phyloP scores from a whole-genome alignment of 2,329 filamentous ascomycete species.

The Nectriaceae sp. region DNA sequence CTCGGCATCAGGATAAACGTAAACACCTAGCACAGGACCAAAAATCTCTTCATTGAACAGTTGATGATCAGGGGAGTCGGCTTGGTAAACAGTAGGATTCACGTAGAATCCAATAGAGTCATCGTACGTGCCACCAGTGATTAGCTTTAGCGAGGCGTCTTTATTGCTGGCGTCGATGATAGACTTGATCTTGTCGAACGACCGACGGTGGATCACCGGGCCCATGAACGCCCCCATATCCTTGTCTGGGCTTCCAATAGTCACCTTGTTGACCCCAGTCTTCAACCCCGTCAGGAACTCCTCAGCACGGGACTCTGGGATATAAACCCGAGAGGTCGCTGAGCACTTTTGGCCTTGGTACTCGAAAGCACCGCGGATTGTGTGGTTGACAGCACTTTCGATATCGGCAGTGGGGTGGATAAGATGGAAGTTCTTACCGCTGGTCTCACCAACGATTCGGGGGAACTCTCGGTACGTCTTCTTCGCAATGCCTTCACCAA shows the following conservation, averaged over 20 bases:
- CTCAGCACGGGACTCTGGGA: conserved; percentile 74
- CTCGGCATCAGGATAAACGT: conserved; percentile 73
- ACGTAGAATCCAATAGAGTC: conserved; percentile 79
- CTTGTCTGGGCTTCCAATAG: conserved; percentile 67
- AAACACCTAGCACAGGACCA: conserved; percentile 71
- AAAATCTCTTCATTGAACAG: conserved; percentile 81
- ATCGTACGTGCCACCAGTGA: conserved; percentile 77
- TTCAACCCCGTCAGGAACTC: conserved; percentile 68
- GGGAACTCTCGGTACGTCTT: conserved; percentile 84
- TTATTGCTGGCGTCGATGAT: conserved; percentile 80
- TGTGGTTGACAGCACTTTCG: conserved; percentile 78
- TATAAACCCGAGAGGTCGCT: conserved; percentile 78
- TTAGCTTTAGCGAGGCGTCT: conserved; percentile 69
- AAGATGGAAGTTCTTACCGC: conserved; percentile 92
- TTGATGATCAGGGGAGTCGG: conserved; percentile 70
- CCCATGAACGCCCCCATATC: conserved; percentile 77
- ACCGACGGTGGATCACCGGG: conserved; percentile 79
- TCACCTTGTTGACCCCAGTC: conserved; percentile 67
- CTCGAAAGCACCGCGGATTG: conserved; percentile 83
- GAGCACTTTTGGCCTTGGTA: conserved; percentile 92
- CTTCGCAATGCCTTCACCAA: conserved; percentile 77
- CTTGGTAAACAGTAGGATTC: conserved; percentile 78
- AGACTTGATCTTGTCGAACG: conserved; percentile 76
- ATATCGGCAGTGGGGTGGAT: conserved; percentile 77
- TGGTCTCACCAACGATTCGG: conserved; percentile 85